phyloP scores from a whole-genome alignment of 2,329 filamentous ascomycete species.

The Alternaria panax region DNA sequence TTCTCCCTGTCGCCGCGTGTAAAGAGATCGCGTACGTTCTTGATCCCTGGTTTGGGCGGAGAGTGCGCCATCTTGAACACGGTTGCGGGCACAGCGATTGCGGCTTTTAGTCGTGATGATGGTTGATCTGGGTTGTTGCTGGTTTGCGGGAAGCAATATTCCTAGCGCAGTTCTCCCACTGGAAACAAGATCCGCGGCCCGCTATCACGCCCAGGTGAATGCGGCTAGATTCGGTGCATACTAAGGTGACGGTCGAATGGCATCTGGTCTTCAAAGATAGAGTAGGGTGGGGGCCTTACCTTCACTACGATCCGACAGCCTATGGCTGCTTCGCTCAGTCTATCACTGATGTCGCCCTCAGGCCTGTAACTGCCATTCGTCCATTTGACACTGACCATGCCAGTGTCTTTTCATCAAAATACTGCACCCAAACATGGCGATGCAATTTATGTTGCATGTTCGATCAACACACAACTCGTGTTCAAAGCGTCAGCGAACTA shows the following conservation, averaged over 20 bases:
- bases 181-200: neutral
- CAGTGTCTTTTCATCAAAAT: neutral
- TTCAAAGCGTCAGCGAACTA: neutral
- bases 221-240: neutral
- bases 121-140: neutral
- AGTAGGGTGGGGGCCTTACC: neutral
- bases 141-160: neutral
- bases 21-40: conserved; percentile 26
- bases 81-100: neutral
- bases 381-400: neutral
- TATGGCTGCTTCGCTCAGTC: neutral
- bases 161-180: neutral
- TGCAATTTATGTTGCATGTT: neutral
- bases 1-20: conserved; percentile 20
- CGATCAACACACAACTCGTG: neutral
- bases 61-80: conserved; percentile 9
- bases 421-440: neutral
- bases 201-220: neutral
- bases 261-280: neutral
- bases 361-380: neutral
- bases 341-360: neutral
- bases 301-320: neutral
- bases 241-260: neutral
- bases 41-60: conserved; percentile 11
- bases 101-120: neutral